phyloP scores from a whole-genome alignment of 1,139 yeast species.

The Meyerozyma sp. region DNA sequence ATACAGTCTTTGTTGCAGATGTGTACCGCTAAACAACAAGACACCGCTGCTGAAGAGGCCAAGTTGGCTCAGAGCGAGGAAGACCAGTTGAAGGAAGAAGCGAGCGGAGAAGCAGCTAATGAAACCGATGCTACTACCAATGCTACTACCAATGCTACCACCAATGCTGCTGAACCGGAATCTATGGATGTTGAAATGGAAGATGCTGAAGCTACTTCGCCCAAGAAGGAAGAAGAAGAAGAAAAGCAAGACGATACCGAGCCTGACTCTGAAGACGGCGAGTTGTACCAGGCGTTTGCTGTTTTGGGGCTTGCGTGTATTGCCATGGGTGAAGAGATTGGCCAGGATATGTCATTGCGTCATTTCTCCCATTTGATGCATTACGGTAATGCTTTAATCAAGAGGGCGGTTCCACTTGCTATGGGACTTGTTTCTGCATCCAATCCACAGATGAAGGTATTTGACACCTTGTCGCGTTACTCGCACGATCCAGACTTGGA shows the following conservation, averaged over 20 bases:
- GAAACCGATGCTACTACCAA: not conserved
- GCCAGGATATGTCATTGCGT: slow-evolving; percentile 95
- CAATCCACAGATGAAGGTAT: slow-evolving; percentile 95
- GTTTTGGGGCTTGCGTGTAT: slow-evolving; percentile 92
- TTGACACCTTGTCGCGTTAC: slow-evolving; percentile 91
- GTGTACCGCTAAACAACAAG: slow-evolving; percentile 61
- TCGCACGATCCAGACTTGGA: slow-evolving; percentile 94
- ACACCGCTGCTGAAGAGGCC: slow-evolving; percentile 28
- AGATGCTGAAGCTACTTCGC: slow-evolving; percentile 23
- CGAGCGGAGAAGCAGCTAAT: slow-evolving; percentile 6
- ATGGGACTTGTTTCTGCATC: slow-evolving; percentile 94
- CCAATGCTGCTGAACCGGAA: slow-evolving; percentile 10
- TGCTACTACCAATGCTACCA: too few species aligned
- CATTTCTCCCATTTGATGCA: slow-evolving; percentile 98
- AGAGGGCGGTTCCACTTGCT: slow-evolving; percentile 95
- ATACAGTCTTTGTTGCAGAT: slow-evolving; percentile 88
- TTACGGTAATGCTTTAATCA: slow-evolving; percentile 87
- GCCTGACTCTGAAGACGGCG: slow-evolving; percentile 46
- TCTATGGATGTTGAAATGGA: slow-evolving; percentile 7
- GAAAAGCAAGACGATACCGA: slow-evolving; percentile 22
- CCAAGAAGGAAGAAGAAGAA: slow-evolving; percentile 21
- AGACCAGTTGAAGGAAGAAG: slow-evolving; percentile 20
- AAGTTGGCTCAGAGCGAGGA: slow-evolving; percentile 35
- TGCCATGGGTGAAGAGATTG: slow-evolving; percentile 98
- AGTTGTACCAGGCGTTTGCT: slow-evolving; percentile 79